Base-by-base conservation (phyloP, 176 grass and related monocot genomes). In the Phoenix dactylifera region DNA sequence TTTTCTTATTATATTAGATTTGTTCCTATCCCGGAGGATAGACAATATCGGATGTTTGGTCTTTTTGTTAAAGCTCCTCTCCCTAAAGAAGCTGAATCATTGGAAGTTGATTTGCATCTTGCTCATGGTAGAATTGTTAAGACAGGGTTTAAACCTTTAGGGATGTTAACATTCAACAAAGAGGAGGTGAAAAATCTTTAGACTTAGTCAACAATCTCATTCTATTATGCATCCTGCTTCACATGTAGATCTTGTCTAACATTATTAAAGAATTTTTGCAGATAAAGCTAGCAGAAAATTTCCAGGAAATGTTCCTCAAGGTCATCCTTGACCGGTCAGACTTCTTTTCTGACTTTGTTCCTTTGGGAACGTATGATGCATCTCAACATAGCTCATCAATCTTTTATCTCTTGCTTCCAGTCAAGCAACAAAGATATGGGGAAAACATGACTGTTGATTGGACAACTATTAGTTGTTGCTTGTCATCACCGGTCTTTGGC, bases 251-350 rank as follows among this genome's bases (percentile, higher is more conserved):
- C 24, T 60, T 18, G 16, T 48, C 26, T 72, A 18, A 55, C n/a
- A 62, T 65, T 62, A 51, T 70, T 44, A 10, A 67, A 70, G 23
- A 71, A 49, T 26, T 54, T 25, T 55, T 75, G 70, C 71, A 96
- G 91, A 87, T 87, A 54, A 76, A 77, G 55, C 75, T 90, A 14
- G 86, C 83, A 64, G 75, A 74, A 63, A 74, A 82, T 71, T 96
- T 96, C 62, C 91, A 96, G 80, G 91, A 90, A 79, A 87, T 90
- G 83, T 96, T 62, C 79, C 79, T 96, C 70, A 96, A 90, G 57
- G 48, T 90, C 64, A 80, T 96, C 54, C 58, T 96, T 22, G 86
- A 96, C 65, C 75, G 91, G 84, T 78, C 80, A 55, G 78, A 90
- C 57, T 96, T 87, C 60, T 66, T 17, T 72, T 74, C 66, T 54